A percentile compares a stretch with the other conserved stretches of the same genome.
Evolutionary conservation across 2,329 filamentous ascomycete species (phyloP).

Genomic region (Xylaria multiplex): DNA sequence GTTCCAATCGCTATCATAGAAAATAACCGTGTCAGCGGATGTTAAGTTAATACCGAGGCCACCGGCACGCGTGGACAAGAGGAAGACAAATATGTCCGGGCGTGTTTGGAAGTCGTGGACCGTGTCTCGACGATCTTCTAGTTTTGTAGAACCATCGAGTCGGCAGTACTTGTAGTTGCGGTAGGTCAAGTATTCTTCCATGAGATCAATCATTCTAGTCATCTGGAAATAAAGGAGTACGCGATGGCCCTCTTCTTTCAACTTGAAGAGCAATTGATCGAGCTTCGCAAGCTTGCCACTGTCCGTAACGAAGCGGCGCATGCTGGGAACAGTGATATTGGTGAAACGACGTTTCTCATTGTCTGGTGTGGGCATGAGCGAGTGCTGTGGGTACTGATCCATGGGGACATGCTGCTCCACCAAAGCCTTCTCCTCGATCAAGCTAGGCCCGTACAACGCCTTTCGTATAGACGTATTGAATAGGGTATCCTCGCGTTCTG

Average conservation of each 20-base stretch:
- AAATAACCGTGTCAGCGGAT: constrained; percentile 96
- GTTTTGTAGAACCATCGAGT: constrained; percentile 94
- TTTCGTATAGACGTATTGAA: constrained; percentile 84
- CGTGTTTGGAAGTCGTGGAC: constrained; percentile 96
- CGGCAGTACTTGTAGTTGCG: constrained; percentile 99
- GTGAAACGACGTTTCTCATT: constrained; percentile 87
- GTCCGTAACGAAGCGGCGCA: constrained; percentile 97
- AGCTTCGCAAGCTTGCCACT: constrained; percentile 95
- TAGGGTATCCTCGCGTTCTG: constrained; percentile 76
- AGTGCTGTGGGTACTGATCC: constrained; percentile 68
- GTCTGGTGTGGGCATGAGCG: constrained; percentile 79
- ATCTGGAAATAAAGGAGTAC: constrained; percentile 99
- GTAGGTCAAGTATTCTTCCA: constrained; percentile 99
- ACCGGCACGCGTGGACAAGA: constrained; percentile 94
- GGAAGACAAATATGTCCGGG: constrained; percentile 95
- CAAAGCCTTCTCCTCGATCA: constrained; percentile 76
- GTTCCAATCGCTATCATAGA: constrained; percentile 99
- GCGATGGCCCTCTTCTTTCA: constrained; percentile 92
- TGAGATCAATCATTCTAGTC: constrained; percentile 99
- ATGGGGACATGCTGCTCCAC: constrained; percentile 77
- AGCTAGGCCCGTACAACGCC: constrained; percentile 73
- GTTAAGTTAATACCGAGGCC: constrained; percentile 98
- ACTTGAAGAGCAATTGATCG: constrained; percentile 84
- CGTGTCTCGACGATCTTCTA: constrained; percentile 95
- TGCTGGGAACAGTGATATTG: constrained; percentile 91